Conservation (phyloP, 108 stramenopile species). For the Mayamaea pseudoterrestris region DNA sequence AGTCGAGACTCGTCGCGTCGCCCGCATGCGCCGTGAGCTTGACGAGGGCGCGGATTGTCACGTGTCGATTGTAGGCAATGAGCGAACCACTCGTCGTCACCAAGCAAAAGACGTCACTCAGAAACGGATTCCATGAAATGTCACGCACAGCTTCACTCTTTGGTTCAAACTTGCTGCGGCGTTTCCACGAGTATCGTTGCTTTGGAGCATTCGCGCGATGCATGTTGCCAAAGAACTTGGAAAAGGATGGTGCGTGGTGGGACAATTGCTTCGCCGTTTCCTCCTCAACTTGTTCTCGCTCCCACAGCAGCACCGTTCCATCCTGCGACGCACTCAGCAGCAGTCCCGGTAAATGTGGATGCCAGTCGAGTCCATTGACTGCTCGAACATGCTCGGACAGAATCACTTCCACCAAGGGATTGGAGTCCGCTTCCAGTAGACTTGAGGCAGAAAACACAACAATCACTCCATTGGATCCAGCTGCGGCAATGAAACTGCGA, state of each 20-base stretch:
- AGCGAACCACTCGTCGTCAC: conserved; percentile 61
- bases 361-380: conserved; percentile 71
- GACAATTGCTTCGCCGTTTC: neutral
- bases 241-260: conserved; percentile 10
- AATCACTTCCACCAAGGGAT: conserved; percentile 66
- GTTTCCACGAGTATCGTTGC: conserved; percentile 34
- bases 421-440: conserved; percentile 18
- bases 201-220: conserved; percentile 1
- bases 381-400: conserved; percentile 63
- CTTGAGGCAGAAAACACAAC: conserved; percentile 53
- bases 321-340: conserved; percentile 65
- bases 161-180: conserved; percentile 47
- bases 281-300: conserved; percentile 15
- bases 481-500: conserved; percentile 47
- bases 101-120: conserved; percentile 70
- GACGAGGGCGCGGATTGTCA: conserved; percentile 31
- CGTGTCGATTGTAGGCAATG: conserved; percentile 54
- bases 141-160: conserved; percentile 76
- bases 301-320: conserved; percentile 47
- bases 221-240: conserved; percentile 3
- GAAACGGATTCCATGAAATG: conserved; percentile 57
- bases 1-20: conserved; percentile 72
- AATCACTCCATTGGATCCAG: conserved; percentile 76
- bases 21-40: conserved; percentile 67
- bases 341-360: conserved; percentile 49